These are phyloP conservation scores for Kwoniella dendrophila DNA, from an alignment of 768 basidiomycete species.

Conservation along the genomic window DNA sequence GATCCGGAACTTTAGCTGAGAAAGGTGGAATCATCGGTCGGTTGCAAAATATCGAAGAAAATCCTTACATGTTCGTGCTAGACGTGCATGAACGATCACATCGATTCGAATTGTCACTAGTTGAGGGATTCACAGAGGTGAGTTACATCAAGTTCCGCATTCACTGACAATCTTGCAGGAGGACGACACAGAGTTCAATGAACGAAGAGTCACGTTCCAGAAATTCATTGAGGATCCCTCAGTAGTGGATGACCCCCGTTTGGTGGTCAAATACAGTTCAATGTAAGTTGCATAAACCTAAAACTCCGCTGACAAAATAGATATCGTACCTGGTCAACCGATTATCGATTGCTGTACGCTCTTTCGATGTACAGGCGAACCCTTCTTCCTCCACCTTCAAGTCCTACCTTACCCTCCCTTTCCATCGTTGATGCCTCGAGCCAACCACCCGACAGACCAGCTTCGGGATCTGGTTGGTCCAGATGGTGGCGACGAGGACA, in stretches of 20 bases:
- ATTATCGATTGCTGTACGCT: constrained; percentile 73
- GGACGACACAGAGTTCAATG: constrained; percentile 63
- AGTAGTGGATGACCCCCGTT: constrained; percentile 65
- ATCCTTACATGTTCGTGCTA: constrained; percentile 68
- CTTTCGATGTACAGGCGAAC: constrained; percentile 69
- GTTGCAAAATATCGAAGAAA: constrained; percentile 64
- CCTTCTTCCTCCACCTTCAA: constrained; percentile 44
- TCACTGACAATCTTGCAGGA: constrained; percentile 60
- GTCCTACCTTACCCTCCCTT: constrained; percentile 14
- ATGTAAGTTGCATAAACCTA: constrained; percentile 61
- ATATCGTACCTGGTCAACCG: constrained; percentile 76
- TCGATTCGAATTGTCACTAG: constrained; percentile 72
- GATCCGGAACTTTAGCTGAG: constrained; percentile 6
- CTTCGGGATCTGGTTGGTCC: constrained; percentile 54
- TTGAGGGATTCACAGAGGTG: constrained; percentile 53
- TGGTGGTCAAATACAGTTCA: constrained; percentile 75
- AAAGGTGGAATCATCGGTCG: not conserved
- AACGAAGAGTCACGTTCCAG: constrained; percentile 67
- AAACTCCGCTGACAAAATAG: constrained; percentile 55
- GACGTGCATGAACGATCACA: constrained; percentile 64
- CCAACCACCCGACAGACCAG: constrained; percentile 10
- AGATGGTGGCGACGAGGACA: constrained; percentile 54
- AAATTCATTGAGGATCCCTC: constrained; percentile 68
- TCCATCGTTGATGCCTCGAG: constrained; percentile 21
- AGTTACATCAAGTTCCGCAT: not conserved